phyloP scores from a whole-genome alignment of 2,329 filamentous ascomycete genomes.

The Exophiala sp. region DNA sequence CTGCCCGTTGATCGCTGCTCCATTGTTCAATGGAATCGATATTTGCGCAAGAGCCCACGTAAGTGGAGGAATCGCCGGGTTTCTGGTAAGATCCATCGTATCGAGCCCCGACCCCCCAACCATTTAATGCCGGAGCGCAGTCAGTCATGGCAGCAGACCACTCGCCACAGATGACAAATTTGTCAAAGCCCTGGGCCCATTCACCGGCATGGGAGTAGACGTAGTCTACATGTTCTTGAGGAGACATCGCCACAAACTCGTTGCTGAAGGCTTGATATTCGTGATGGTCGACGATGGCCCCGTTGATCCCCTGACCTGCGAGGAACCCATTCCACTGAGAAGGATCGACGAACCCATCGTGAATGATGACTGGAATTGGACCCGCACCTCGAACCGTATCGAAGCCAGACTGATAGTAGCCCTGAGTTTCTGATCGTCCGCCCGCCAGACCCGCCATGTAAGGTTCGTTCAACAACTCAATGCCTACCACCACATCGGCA shows the following conservation, averaged over 20 bases:
- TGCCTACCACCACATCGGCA: constrained; percentile 52
- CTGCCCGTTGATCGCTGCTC: constrained; percentile 34
- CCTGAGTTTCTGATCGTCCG: constrained; percentile 42
- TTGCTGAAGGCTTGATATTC: constrained; percentile 61
- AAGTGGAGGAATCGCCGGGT: constrained; percentile 34
- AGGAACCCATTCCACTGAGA: constrained; percentile 58
- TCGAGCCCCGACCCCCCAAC: constrained; percentile 54
- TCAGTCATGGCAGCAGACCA: constrained; percentile 63
- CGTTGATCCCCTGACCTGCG: constrained; percentile 40
- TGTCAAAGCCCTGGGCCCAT: constrained; percentile 51
- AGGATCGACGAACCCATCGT: constrained; percentile 43
- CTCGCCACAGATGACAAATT: constrained; percentile 63
- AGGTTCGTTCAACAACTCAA: constrained; percentile 44
- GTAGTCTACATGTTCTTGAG: constrained; percentile 49
- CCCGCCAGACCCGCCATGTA: constrained; percentile 31
- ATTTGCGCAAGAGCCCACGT: constrained; percentile 51
- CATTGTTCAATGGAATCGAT: constrained; percentile 48
- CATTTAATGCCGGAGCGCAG: constrained; percentile 50
- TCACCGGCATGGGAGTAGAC: constrained; percentile 51
- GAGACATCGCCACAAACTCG: constrained; percentile 45
- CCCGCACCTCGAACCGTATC: constrained; percentile 15
- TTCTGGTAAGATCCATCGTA: constrained; percentile 46
- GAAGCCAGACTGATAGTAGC: constrained; percentile 45
- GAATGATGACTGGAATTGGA: constrained; percentile 44
- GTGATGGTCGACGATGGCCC: constrained; percentile 61